Base-by-base conservation (phyloP, 108 stramenopile species). In the Cyclotella atomus region DNA sequence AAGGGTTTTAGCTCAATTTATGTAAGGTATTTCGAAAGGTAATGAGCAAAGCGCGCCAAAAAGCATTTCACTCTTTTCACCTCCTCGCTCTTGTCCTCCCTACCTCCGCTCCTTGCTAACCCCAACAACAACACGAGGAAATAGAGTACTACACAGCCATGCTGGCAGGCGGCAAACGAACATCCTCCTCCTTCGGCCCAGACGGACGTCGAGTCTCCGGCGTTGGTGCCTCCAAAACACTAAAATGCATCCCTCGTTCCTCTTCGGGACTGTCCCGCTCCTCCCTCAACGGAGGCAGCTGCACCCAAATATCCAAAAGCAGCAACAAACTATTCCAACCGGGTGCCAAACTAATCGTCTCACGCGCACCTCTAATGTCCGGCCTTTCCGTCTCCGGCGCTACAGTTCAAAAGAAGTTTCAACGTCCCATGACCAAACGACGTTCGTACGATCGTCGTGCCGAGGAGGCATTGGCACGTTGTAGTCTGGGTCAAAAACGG, bases 391-490 rank as follows among this genome's bases (percentile, higher is more conserved):
- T 84, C 44, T 55, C 75, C 3, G 30, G 59, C 6, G 71, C 65
- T n/a, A n/a, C n/a, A 2, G 54, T 93, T 15, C 73, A 71, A 5
- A 85, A 89, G 35, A 82, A 81, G 17, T 96, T 96, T 64, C 90
- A 88, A 73, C 89, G 95, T 0, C 95, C 92, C 67, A 85, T 88
- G 86, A 81, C 79, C 20, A 85, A 87, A 79, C 90, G 95, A 25
- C 85, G 92, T 2, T 81, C 84, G 1, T 88, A 93, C 75, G 81
- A 83, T 53, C 75, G 86, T 44, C 49, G 44, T 43, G 87, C 89
- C 46, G 85, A 96, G 52, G 59, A 43, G 16, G 90, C 92, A 19
- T 72, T 96, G 34, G 79, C 69, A 32, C 25, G 28, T 2, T 75
- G 73, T 27, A 71, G 81, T 10, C 64, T 96, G 60, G 95, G 95